A percentile compares a stretch with the other conserved stretches of the same genome.
Evolutionary conservation across 2,329 filamentous ascomycete genomes (phyloP).

Genomic region (Phoma herbarum): DNA sequence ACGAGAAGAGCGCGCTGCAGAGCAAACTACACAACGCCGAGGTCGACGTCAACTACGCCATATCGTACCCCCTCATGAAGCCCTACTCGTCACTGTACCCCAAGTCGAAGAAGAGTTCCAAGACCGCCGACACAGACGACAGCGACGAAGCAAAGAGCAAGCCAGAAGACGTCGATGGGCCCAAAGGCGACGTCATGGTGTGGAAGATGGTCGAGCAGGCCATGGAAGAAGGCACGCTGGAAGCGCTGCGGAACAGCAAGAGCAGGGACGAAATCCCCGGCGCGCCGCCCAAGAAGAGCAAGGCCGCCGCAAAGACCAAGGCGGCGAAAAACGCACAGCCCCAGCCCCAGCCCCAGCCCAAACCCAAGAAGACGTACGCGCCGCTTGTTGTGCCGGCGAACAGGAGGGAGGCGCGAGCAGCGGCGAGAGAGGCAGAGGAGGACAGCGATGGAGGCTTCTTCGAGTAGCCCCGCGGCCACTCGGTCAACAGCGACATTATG

Average conservation of each 20-base stretch:
- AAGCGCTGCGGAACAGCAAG: slow-evolving; percentile 64
- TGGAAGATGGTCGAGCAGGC: slow-evolving; percentile 73
- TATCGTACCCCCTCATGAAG: slow-evolving; percentile 75
- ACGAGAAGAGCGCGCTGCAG: slow-evolving; percentile 62
- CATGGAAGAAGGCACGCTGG: slow-evolving; percentile 66
- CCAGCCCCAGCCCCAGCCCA: slow-evolving; percentile 29
- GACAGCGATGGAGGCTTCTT: slow-evolving; percentile 53
- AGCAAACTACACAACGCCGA: slow-evolving; percentile 72
- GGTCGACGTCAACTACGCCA: slow-evolving; percentile 78
- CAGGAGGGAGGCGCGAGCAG: slow-evolving; percentile 32
- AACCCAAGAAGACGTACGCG: slow-evolving; percentile 28
- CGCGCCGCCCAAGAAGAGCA: slow-evolving; percentile 35
- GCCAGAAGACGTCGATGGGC: slow-evolving; percentile 47
- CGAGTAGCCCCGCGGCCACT: slow-evolving; percentile 33
- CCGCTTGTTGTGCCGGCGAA: slow-evolving; percentile 25
- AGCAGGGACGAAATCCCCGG: slow-evolving; percentile 32
- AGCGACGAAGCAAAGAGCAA: slow-evolving; percentile 42
- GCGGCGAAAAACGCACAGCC: slow-evolving; percentile 23
- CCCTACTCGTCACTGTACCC: slow-evolving; percentile 70
- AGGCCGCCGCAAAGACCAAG: slow-evolving; percentile 23
- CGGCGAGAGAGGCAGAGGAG: slow-evolving; percentile 34
- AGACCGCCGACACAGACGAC: slow-evolving; percentile 33
- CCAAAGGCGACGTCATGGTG: slow-evolving; percentile 65
- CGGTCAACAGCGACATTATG: slow-evolving; percentile 1
- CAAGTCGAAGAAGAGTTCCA: slow-evolving; percentile 33